Evolutionary conservation across 176 grass and related monocot genomes (phyloP).

Genomic region (Luzula sylvatica): DNA sequence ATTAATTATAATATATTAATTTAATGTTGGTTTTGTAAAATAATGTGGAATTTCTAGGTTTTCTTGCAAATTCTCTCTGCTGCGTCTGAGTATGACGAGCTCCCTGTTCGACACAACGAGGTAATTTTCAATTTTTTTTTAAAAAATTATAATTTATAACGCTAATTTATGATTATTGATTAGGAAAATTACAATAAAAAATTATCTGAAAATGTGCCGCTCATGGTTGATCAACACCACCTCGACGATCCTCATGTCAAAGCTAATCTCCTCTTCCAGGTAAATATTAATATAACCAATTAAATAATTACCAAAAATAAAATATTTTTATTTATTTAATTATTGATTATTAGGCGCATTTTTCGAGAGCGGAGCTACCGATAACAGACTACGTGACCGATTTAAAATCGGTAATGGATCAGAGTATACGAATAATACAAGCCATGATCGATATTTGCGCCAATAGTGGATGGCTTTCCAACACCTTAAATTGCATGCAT

Average conservation of each 20-base stretch:
- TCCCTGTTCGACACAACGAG: conserved; percentile 97
- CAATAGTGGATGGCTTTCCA: conserved; percentile 94
- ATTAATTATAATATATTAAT: conserved; percentile 23
- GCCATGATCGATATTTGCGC: conserved; percentile 98
- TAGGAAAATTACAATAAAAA: conserved; percentile 83
- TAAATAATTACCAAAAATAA: not conserved
- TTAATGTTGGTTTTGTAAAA: conserved; percentile 8
- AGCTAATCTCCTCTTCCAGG: conserved; percentile 98
- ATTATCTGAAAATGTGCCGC: conserved; percentile 66
- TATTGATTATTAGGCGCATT: conserved; percentile 70
- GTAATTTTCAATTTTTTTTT: conserved; percentile 26
- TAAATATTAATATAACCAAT: conserved; percentile 24
- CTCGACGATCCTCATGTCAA: conserved; percentile 98
- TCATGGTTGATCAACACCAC: conserved; percentile 64
- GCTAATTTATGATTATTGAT: conserved; percentile 25
- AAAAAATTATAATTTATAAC: conserved; percentile 12
- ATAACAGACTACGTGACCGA: conserved; percentile 85
- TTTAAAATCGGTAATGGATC: conserved; percentile 98
- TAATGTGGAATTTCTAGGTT: conserved; percentile 30
- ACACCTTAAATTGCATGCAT: conserved; percentile 88
- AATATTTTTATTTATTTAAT: conserved; percentile 10
- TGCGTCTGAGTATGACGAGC: conserved; percentile 87
- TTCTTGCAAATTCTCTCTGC: conserved; percentile 83
- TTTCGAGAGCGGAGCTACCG: conserved; percentile 77
- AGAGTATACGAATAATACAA: conserved; percentile 95